A percentile compares a stretch with the other conserved stretches of the same genome.
Conservation (phyloP, 1,284 basidiomycete genomes). For the Fereydounia khargensis region DNA sequence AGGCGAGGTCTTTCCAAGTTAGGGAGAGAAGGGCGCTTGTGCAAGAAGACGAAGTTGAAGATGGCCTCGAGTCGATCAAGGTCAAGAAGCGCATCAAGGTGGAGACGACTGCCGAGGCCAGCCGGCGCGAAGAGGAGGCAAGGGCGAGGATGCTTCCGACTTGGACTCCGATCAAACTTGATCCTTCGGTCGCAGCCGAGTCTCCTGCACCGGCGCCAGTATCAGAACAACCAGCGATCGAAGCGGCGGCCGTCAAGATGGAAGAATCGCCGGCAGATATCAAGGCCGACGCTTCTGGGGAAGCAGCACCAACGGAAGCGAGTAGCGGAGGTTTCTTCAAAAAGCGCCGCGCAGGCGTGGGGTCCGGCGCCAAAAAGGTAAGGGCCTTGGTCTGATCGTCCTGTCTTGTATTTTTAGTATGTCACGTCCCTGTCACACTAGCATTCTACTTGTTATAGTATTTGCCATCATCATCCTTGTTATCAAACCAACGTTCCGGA, state of each 20-base stretch:
- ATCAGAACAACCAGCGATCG: too few relatives aligned
- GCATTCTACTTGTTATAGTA: too few relatives aligned
- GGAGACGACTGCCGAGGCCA: not conserved
- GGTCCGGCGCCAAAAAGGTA: constrained; percentile 42
- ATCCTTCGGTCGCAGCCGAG: too few relatives aligned
- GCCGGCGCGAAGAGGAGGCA: constrained; percentile 6
- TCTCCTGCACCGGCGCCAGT: too few relatives aligned
- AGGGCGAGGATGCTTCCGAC: constrained; percentile 1
- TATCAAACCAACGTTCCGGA: too few relatives aligned
- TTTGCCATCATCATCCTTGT: too few relatives aligned
- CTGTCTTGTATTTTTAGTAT: too few relatives aligned
- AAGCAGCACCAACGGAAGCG: not conserved
- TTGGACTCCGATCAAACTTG: constrained; percentile 6
- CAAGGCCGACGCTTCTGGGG: not conserved
- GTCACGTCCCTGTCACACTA: too few relatives aligned
- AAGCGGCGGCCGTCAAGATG: not conserved
- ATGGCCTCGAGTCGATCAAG: constrained; percentile 18
- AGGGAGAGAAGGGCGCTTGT: constrained; percentile 20
- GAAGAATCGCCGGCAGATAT: not conserved
- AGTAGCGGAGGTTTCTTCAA: constrained; percentile 34
- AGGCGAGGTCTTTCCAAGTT: constrained; percentile 35
- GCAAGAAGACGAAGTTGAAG: constrained; percentile 24
- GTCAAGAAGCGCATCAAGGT: constrained; percentile 31
- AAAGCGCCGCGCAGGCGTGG: constrained; percentile 39
- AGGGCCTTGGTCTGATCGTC: constrained; percentile 31